Evolutionary conservation across 2,329 filamentous ascomycete species (phyloP).

Genomic region (Penicillium brevicompactum): DNA sequence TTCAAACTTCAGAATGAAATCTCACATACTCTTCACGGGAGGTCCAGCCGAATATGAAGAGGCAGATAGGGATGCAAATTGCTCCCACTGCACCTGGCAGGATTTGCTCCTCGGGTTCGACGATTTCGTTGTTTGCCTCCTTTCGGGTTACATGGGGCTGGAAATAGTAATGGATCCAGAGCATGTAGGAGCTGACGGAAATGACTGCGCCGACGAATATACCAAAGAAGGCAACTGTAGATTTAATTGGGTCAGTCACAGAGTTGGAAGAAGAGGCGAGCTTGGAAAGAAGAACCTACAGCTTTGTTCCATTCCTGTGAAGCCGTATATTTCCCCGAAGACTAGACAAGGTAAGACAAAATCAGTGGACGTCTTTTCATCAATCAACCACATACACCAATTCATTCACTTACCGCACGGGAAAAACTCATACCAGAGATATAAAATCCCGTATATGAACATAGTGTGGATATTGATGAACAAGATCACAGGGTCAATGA

Average conservation of each 20-base stretch:
- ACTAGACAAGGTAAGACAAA: not conserved
- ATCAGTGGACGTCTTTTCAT: too few species aligned
- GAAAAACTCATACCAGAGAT: constrained; percentile 24
- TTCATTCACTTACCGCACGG: constrained; percentile 14
- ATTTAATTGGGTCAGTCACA: too few species aligned
- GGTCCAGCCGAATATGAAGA: constrained; percentile 22
- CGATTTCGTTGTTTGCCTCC: not conserved
- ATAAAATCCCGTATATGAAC: constrained; percentile 21
- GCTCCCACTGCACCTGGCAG: constrained; percentile 17
- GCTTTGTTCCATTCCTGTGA: constrained; percentile 11
- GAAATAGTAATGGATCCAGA: constrained; percentile 15
- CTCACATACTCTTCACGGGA: constrained; percentile 11
- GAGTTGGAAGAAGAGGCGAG: too few species aligned
- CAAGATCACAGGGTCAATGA: constrained; percentile 12
- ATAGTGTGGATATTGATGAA: constrained; percentile 18
- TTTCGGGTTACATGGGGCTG: constrained; percentile 3
- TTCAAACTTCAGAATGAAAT: too few species aligned
- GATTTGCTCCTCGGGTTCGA: constrained; percentile 16
- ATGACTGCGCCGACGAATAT: constrained; percentile 12
- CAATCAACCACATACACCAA: too few species aligned
- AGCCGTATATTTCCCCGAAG: constrained; percentile 14
- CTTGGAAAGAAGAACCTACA: constrained; percentile 1
- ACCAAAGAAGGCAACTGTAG: constrained; percentile 13
- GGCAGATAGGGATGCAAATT: constrained; percentile 14
- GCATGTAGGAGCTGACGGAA: constrained; percentile 8